A percentile compares a stretch with the other conserved stretches of the same genome.
Conservation (phyloP, 805 yeast genomes). For the Starmera caribaea region DNA sequence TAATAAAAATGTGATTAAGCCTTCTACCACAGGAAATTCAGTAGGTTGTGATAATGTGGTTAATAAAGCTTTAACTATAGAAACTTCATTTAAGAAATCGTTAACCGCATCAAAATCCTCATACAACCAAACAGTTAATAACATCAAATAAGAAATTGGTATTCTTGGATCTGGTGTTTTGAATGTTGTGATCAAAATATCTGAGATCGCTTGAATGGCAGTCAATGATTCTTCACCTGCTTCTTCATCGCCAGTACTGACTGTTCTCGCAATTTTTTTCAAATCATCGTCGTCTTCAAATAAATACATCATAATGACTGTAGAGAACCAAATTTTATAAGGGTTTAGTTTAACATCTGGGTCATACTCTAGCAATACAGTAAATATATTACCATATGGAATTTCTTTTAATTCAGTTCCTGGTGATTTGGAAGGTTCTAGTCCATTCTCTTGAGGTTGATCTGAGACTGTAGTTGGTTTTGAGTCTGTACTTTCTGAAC, state of each 20-base stretch:
- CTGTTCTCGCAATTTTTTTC: constrained; percentile 34
- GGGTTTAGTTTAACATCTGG: constrained; percentile 70
- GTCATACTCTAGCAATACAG: constrained; percentile 68
- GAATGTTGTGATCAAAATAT: constrained; percentile 57
- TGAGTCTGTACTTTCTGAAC: not conserved
- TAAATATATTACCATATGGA: constrained; percentile 53
- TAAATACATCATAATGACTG: constrained; percentile 51
- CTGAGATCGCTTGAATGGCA: constrained; percentile 69
- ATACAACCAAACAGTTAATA: constrained; percentile 66
- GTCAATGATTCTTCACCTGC: constrained; percentile 62
- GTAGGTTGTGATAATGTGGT: constrained; percentile 50
- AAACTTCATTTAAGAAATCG: constrained; percentile 60
- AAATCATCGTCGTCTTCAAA: constrained; percentile 46
- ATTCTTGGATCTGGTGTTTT: constrained; percentile 62
- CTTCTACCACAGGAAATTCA: constrained; percentile 53
- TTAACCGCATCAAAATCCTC: constrained; percentile 70
- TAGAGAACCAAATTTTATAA: constrained; percentile 77
- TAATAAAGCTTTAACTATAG: constrained; percentile 58
- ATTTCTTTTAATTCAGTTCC: constrained; percentile 10
- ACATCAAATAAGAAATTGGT: constrained; percentile 66
- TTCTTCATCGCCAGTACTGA: constrained; percentile 49
- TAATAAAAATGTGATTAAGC: constrained; percentile 59
- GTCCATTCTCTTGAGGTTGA: not conserved
- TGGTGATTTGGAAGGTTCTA: not conserved
- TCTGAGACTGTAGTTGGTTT: not conserved